Evolutionary conservation across 1,284 basidiomycete species (phyloP).

Genomic region (Pyrrhoderma noxium): DNA sequence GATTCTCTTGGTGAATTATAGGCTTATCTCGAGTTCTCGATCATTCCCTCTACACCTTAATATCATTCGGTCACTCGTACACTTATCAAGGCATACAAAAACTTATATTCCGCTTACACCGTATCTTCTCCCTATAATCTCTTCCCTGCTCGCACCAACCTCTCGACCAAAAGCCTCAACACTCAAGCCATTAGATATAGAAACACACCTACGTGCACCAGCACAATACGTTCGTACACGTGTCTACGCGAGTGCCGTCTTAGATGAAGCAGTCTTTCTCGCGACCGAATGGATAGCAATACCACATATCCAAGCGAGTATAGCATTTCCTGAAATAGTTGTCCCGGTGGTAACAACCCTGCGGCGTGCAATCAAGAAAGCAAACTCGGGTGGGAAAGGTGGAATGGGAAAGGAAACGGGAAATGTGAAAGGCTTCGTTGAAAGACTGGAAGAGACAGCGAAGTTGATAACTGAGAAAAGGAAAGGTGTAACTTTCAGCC

Average conservation of each 20-base stretch:
- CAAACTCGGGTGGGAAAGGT: slow-evolving; percentile 9
- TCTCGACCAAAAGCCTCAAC: slow-evolving; percentile 79
- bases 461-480: slow-evolving; percentile 70
- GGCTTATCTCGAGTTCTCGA: slow-evolving; percentile 76
- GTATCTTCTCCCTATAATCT: slow-evolving; percentile 82
- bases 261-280: slow-evolving; percentile 76
- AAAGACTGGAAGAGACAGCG: slow-evolving; percentile 79
- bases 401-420: slow-evolving; percentile 46
- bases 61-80: slow-evolving; percentile 63
- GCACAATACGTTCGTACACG: slow-evolving; percentile 86
- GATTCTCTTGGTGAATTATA: slow-evolving; percentile 28
- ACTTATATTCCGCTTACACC: slow-evolving; percentile 89
- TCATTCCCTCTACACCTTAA: slow-evolving; percentile 81
- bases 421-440: slow-evolving; percentile 67
- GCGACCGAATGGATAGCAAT: slow-evolving; percentile 75
- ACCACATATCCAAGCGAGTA: slow-evolving; percentile 61
- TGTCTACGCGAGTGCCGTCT: slow-evolving; percentile 77
- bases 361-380: slow-evolving; percentile 61
- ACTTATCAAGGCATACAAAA: slow-evolving; percentile 69
- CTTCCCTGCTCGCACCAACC: slow-evolving; percentile 67
- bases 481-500: slow-evolving; percentile 45
- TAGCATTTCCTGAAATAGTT: slow-evolving; percentile 90
- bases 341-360: slow-evolving; percentile 78
- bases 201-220: slow-evolving; percentile 82
- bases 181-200: slow-evolving; percentile 84